A percentile compares a stretch with the other conserved stretches of the same genome.
Conservation (phyloP, 495 filamentous ascomycete species). For the Parachaetomium inaequale region DNA sequence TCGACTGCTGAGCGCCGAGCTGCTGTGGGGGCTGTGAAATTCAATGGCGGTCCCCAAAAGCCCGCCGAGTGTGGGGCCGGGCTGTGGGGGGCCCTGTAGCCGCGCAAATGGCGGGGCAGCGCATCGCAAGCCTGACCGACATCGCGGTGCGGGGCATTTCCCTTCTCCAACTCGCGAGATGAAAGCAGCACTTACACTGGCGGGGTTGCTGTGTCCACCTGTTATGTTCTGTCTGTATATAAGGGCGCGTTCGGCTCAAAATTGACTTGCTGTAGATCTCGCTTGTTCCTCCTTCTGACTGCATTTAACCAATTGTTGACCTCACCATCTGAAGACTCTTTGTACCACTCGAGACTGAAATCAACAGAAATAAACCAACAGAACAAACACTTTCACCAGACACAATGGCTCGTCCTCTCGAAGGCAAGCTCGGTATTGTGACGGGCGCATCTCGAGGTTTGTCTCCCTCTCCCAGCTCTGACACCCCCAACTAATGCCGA, state of each 20-base stretch:
- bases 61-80: constrained; percentile 9
- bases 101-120: constrained; percentile 37
- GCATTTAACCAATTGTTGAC: too few species aligned
- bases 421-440: constrained; percentile 71
- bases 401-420: constrained; percentile 41
- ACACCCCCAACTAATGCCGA: constrained; percentile 13
- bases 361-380: background rate
- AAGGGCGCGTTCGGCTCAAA: background rate
- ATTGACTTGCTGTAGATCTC: background rate
- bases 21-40: constrained; percentile 3
- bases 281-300: background rate
- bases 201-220: constrained; percentile 8
- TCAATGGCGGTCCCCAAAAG: background rate
- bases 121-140: constrained; percentile 3
- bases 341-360: background rate
- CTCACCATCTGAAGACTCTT: too few species aligned
- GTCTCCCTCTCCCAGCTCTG: constrained; percentile 12
- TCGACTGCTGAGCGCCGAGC: constrained; percentile 4
- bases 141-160: constrained; percentile 15
- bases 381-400: background rate
- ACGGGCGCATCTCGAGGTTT: constrained; percentile 74
- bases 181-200: background rate
- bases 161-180: constrained; percentile 12
- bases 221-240: constrained; percentile 15
- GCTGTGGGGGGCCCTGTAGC: constrained; percentile 21